Conservation (phyloP, 2,329 filamentous ascomycete species). For the Arachnomyces sp. region DNA sequence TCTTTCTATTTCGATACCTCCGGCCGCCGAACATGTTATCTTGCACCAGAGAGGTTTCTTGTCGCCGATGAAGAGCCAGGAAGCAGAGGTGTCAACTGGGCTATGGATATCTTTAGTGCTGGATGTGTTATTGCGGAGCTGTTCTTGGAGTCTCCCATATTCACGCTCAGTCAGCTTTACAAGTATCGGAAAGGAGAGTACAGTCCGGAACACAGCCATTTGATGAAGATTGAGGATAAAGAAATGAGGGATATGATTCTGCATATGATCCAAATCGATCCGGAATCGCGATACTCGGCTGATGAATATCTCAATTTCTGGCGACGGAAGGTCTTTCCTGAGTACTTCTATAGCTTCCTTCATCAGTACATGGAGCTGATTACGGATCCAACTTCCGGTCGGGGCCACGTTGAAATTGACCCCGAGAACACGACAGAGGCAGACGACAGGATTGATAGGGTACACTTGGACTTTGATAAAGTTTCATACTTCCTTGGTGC, state of each 20-base stretch:
- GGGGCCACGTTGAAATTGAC: conserved; percentile 59
- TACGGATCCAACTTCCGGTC: conserved; percentile 78
- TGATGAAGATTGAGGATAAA: conserved; percentile 79
- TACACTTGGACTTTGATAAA: conserved; percentile 94
- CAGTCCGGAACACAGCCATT: conserved; percentile 69
- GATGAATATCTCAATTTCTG: conserved; percentile 92
- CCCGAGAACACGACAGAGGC: conserved; percentile 71
- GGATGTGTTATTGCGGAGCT: conserved; percentile 96
- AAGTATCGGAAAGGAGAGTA: conserved; percentile 91
- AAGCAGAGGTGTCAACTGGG: conserved; percentile 64
- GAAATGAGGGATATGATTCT: conserved; percentile 81
- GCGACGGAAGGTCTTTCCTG: conserved; percentile 83
- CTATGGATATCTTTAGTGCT: conserved; percentile 97
- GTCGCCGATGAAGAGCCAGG: conserved; percentile 59
- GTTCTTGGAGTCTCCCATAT: conserved; percentile 92
- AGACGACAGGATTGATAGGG: conserved; percentile 86
- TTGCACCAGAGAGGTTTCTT: conserved; percentile 88
- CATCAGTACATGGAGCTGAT: conserved; percentile 97
- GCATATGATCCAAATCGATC: conserved; percentile 94
- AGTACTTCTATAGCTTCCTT: conserved; percentile 95
- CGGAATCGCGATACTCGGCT: conserved; percentile 82
- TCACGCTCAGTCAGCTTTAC: conserved; percentile 91
- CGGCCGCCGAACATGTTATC: conserved; percentile 81
- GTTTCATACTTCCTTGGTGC: conserved; percentile 90
- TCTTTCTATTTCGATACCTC: conserved; percentile 97